Conservation (phyloP, 345 rosid species). For the Populus simonii region DNA sequence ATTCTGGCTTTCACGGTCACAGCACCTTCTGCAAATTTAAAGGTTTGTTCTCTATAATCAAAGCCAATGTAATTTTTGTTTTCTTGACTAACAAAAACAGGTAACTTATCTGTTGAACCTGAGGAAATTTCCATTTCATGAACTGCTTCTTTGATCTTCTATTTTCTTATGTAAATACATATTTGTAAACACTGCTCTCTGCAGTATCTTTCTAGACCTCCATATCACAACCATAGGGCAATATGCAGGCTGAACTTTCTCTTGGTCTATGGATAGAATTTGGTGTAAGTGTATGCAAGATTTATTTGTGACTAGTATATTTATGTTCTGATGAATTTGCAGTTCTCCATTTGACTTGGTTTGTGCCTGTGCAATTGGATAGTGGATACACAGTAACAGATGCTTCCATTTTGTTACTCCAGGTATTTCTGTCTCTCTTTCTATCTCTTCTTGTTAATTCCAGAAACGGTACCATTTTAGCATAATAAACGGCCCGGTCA, state of each 20-base stretch:
- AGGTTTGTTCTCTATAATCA: conserved; percentile 33
- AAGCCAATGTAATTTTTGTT: background rate
- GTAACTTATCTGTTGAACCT: background rate
- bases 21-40: conserved; percentile 11
- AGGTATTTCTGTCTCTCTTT: conserved; percentile 24
- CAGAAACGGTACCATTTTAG: background rate
- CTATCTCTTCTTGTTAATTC: background rate
- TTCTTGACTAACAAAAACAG: background rate
- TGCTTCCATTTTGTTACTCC: background rate
- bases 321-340: conserved; percentile 4
- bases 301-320: background rate
- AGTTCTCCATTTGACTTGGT: conserved; percentile 9
- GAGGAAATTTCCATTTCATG: background rate
- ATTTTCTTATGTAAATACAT: background rate
- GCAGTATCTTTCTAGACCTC: background rate
- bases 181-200: background rate
- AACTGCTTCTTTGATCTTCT: background rate
- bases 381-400: conserved; percentile 1
- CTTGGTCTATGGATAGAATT: background rate
- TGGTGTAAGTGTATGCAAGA: background rate
- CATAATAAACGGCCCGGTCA: background rate
- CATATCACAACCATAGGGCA: background rate
- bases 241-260: background rate
- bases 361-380: background rate
- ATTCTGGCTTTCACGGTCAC: conserved; percentile 16